These are phyloP conservation scores for Ganoderma lucidum DNA, from an alignment of 1,284 basidiomycete species.

Conservation along the genomic window DNA sequence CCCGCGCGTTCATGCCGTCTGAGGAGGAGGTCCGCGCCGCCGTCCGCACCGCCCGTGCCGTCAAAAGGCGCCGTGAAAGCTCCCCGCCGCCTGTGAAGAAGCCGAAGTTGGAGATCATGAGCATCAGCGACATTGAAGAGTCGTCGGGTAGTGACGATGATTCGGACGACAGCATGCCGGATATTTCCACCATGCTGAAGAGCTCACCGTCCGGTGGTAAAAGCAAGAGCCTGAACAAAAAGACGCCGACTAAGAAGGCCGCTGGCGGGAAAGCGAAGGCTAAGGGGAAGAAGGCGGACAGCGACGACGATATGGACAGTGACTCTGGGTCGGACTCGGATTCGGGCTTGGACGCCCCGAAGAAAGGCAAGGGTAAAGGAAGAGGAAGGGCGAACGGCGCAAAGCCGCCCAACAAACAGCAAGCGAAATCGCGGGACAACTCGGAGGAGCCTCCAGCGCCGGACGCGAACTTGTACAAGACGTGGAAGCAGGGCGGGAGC, in stretches of 20 bases:
- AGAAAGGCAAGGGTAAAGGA: conserved; percentile 10
- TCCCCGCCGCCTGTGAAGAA: conserved; percentile 16
- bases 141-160: conserved; percentile 28
- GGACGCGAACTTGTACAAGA: conserved; percentile 52
- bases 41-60: conserved; percentile 28
- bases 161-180: conserved; percentile 56
- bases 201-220: conserved; percentile 21
- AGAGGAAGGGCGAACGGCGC: conserved; percentile 17
- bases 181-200: conserved; percentile 43
- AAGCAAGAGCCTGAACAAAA: conserved; percentile 3
- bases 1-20: conserved; percentile 63
- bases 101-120: conserved; percentile 29
- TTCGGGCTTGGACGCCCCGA: conserved; percentile 1
- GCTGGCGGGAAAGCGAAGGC: not conserved
- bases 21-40: conserved; percentile 41
- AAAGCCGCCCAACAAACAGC: not conserved
- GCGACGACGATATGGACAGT: conserved; percentile 11
- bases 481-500: conserved; percentile 62
- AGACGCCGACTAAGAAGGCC: conserved; percentile 5
- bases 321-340: conserved; percentile 5
- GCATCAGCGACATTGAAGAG: conserved; percentile 35
- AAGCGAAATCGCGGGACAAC: conserved; percentile 2
- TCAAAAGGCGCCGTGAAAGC: conserved; percentile 22
- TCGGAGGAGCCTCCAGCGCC: conserved; percentile 36
- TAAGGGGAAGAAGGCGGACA: not conserved